Base-by-base conservation (phyloP, 1,139 yeast species). In the Tardiomyces digboiensis region DNA sequence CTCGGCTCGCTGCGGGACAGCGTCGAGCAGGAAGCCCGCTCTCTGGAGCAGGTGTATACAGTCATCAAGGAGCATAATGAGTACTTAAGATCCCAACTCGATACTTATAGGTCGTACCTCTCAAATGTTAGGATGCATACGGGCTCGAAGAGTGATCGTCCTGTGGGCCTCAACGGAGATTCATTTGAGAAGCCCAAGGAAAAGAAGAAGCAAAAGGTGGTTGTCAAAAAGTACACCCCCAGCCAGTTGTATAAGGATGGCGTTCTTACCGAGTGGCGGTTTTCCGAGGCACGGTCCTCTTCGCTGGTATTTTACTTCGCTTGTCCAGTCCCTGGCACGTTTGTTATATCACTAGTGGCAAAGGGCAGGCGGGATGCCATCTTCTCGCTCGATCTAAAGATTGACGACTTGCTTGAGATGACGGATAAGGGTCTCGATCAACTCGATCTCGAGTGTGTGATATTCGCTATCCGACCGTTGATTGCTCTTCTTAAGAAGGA, bases 41-140 rank as follows among this genome's bases (percentile, higher is more conserved):
- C 67, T 8, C 52, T 66, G 19, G 62, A 63, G 38, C 61, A 58
- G 16, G 70, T 66, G 12, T 60, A 56, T 49, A 47, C 56, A 12
- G 57, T 62, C 33, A 64, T 66, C 36, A 47, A 59, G 10, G 70
- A 65, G 42, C 70, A 65, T 46, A 65, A 65, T 40, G 66, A 62
- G 39, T 66, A 66, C 45, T 56, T 66, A 26, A 49, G 56, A 22
- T 52, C 61, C 2, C 70, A 66, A 49, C 49, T 66, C 21, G 67
- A 64, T 36, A 64, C 68, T 2, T 66, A 64, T 49, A 50, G 62
- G 29, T 63, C 67, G 7, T 66, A 66, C 45, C 48, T 66, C 42
- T 48, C 56, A 41, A 66, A 66, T 42, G 68, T 66, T 21, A 56
- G 70, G n/a, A 54, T 53, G 46, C 67, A 64, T 38, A 60, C 68